These are phyloP conservation scores for Evernia prunastri DNA, from an alignment of 495 filamentous ascomycete genomes.

Conservation along the genomic window DNA sequence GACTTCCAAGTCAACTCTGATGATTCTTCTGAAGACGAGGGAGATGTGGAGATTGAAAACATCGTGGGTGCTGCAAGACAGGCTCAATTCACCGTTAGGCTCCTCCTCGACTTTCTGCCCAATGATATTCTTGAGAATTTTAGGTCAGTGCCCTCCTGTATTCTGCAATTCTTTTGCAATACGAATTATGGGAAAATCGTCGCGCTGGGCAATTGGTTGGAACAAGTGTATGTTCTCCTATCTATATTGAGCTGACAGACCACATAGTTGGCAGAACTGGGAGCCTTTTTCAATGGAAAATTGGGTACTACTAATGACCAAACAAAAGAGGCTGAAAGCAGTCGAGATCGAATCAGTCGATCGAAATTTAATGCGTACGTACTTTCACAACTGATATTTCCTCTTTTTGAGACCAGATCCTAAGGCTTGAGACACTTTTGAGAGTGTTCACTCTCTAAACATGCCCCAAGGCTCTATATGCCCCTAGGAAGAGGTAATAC, in stretches of 20 bases:
- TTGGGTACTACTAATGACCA: conserved; percentile 17
- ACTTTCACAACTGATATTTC: neutral
- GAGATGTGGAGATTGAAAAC: conserved; percentile 5
- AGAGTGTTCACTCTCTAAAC: neutral
- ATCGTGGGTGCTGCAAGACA: conserved; percentile 11
- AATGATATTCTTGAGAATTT: conserved; percentile 20
- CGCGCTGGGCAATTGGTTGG: neutral
- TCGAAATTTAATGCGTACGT: conserved; percentile 8
- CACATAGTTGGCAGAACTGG: conserved; percentile 19
- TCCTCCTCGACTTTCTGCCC: conserved; percentile 16
- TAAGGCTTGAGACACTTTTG: no score
- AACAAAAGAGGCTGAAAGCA: conserved; percentile 15
- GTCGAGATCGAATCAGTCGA: conserved; percentile 11
- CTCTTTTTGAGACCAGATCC: neutral
- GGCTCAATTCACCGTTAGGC: conserved; percentile 16
- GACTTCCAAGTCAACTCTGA: conserved; percentile 7
- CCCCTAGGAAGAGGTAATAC: neutral
- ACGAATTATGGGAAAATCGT: neutral
- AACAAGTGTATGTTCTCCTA: neutral
- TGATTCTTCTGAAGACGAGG: conserved; percentile 18
- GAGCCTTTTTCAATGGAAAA: conserved; percentile 21
- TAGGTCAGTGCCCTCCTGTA: neutral
- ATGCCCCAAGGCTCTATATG: neutral
- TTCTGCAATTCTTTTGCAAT: neutral
- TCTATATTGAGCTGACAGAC: neutral